Percentiles rank a stretch among this genome's conserved stretches.
phyloP scores from a whole-genome alignment of 352 stramenopile species.

The Pythium apleroticum region DNA sequence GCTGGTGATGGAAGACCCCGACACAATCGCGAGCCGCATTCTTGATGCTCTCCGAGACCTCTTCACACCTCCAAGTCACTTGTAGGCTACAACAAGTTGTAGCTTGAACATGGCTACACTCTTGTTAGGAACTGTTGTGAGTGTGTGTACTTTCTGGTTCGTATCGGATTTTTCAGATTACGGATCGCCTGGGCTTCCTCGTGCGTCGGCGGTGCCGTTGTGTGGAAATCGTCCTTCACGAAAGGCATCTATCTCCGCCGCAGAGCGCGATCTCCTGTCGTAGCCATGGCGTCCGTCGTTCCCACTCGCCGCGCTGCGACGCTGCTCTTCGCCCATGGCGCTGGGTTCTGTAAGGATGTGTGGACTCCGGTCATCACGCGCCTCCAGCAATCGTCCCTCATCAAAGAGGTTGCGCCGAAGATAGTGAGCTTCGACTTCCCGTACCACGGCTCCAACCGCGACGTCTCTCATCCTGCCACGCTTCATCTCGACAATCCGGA shows the following conservation, averaged over 20 bases:
- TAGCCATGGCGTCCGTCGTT: no score
- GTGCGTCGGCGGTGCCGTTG: no score
- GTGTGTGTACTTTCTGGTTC: no score
- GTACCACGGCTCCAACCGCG: conserved; percentile 40
- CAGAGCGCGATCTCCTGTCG: no score
- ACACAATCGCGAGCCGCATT: conserved; percentile 38
- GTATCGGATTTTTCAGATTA: no score
- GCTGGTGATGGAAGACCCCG: conserved; percentile 51
- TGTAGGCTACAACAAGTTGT: neutral
- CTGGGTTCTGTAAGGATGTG: conserved; percentile 45
- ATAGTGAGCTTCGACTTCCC: conserved; percentile 37
- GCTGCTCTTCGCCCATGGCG: conserved; percentile 50
- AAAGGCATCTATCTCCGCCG: no score
- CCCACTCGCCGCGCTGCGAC: conserved; percentile 13
- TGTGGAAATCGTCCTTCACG: no score
- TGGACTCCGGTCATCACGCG: conserved; percentile 50
- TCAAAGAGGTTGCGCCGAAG: neutral
- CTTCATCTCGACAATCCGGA: conserved; percentile 28
- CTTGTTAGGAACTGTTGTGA: neutral
- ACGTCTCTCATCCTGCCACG: conserved; percentile 30
- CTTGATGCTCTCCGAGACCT: conserved; percentile 1
- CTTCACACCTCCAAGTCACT: neutral
- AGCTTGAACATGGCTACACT: no score
- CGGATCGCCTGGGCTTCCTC: no score
- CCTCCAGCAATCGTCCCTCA: conserved; percentile 22